Percentiles rank a stretch among this genome's conserved stretches.
These are phyloP conservation scores for Cystobasidium pallidum DNA, from an alignment of 1,284 basidiomycete genomes.

Conservation along the genomic window DNA sequence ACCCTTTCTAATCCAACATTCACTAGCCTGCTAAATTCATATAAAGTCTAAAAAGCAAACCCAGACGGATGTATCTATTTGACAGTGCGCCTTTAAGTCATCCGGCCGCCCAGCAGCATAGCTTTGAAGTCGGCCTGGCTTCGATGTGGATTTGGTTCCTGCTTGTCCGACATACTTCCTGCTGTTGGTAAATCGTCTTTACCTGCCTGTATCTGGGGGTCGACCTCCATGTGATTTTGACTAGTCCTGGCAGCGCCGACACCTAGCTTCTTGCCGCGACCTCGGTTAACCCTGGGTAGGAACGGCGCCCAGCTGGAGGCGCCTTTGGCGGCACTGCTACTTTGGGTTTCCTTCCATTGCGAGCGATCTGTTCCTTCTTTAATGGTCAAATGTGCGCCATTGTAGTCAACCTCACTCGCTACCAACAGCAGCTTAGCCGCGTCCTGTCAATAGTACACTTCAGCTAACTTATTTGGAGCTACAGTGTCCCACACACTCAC, in stretches of 20 bases:
- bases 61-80: not conserved
- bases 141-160: slow-evolving; percentile 3
- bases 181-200: not conserved
- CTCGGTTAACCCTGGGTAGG: slow-evolving; percentile 33
- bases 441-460: slow-evolving; percentile 2
- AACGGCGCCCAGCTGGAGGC: not conserved
- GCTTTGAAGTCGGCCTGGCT: slow-evolving; percentile 41
- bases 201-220: not conserved
- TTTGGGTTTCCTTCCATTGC: not conserved
- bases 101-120: slow-evolving; percentile 6
- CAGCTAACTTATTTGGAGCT: not conserved
- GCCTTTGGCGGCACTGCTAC: not conserved
- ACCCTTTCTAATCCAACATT: too few relatives aligned
- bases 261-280: slow-evolving; percentile 30
- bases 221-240: not conserved
- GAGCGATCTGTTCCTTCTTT: not conserved
- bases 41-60: too few relatives aligned
- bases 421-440: slow-evolving; percentile 19
- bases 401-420: slow-evolving; percentile 9
- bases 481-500: slow-evolving; percentile 57
- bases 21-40: too few relatives aligned
- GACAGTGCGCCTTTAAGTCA: not conserved
- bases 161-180: not conserved
- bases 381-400: not conserved
- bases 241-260: slow-evolving; percentile 16